Evolutionary conservation across 306 rosid species (phyloP).

Genomic region (Trifolium repens): DNA sequence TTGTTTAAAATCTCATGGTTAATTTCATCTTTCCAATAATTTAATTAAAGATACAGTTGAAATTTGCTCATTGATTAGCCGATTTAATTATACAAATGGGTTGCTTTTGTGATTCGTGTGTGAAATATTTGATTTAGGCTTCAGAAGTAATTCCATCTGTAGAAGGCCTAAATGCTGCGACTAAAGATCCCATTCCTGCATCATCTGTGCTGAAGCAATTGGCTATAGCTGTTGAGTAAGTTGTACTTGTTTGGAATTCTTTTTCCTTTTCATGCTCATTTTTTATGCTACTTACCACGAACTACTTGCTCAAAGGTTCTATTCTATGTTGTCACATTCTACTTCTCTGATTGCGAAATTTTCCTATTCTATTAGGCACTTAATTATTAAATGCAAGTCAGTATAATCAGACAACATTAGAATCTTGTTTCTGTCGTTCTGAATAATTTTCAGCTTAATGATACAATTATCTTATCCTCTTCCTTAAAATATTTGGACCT

Average conservation of each 20-base stretch:
- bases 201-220: constrained; percentile 76
- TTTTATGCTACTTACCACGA: constrained; percentile 32
- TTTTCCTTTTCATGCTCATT: constrained; percentile 30
- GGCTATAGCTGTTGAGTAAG: constrained; percentile 93
- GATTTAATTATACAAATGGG: constrained; percentile 28
- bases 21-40: constrained; percentile 28
- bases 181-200: constrained; percentile 71
- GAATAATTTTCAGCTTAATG: constrained; percentile 31
- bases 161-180: constrained; percentile 69
- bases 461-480: constrained; percentile 27
- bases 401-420: constrained; percentile 7
- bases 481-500: constrained; percentile 40
- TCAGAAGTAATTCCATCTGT: constrained; percentile 71
- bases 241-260: constrained; percentile 41
- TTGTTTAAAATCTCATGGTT: constrained; percentile 12
- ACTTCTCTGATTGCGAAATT: constrained; percentile 11
- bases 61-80: constrained; percentile 22
- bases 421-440: constrained; percentile 32
- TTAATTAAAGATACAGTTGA: constrained; percentile 7
- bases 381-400: constrained; percentile 13
- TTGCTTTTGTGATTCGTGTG: constrained; percentile 39
- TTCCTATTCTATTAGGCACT: constrained; percentile 18
- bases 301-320: constrained; percentile 22
- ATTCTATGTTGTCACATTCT: constrained; percentile 12
- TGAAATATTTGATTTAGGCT: constrained; percentile 51